A percentile compares a stretch with the other conserved stretches of the same genome.
Evolutionary conservation across 139 green algal species (phyloP).

Genomic region (Closterium sp.): DNA sequence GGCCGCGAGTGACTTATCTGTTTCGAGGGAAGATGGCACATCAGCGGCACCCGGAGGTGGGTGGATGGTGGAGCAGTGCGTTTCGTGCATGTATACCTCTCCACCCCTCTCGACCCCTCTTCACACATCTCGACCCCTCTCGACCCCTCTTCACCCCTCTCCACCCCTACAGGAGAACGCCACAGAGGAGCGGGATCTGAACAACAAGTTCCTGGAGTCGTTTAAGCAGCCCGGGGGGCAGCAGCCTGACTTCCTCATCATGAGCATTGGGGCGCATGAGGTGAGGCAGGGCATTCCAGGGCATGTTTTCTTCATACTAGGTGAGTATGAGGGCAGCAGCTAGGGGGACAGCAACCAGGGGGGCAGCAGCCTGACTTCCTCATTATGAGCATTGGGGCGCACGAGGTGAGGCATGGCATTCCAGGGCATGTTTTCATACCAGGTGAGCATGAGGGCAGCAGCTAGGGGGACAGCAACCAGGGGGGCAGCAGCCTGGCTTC

Average conservation of each 20-base stretch:
- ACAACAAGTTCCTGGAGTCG: slow-evolving; percentile 15
- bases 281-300: background rate
- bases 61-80: background rate
- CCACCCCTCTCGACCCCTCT: too few relatives aligned
- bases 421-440: background rate
- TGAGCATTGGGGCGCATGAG: slow-evolving; percentile 19
- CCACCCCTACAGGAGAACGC: background rate
- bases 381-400: background rate
- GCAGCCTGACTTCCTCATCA: slow-evolving; percentile 18
- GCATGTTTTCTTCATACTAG: background rate
- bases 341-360: too few relatives aligned
- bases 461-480: too few relatives aligned
- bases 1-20: slow-evolving; percentile 19
- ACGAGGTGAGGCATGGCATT: background rate
- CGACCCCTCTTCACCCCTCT: too few relatives aligned
- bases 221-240: background rate
- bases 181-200: slow-evolving; percentile 5
- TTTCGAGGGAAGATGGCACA: slow-evolving; percentile 21
- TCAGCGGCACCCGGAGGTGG: background rate
- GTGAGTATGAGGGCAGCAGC: too few relatives aligned
- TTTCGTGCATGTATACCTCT: too few relatives aligned
- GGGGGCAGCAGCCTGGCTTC: too few relatives aligned
- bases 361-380: too few relatives aligned
- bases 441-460: too few relatives aligned
- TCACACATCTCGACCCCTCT: too few relatives aligned